These are phyloP conservation scores for Apiospora aurea DNA, from an alignment of 2,329 filamentous ascomycete genomes.

Conservation along the genomic window DNA sequence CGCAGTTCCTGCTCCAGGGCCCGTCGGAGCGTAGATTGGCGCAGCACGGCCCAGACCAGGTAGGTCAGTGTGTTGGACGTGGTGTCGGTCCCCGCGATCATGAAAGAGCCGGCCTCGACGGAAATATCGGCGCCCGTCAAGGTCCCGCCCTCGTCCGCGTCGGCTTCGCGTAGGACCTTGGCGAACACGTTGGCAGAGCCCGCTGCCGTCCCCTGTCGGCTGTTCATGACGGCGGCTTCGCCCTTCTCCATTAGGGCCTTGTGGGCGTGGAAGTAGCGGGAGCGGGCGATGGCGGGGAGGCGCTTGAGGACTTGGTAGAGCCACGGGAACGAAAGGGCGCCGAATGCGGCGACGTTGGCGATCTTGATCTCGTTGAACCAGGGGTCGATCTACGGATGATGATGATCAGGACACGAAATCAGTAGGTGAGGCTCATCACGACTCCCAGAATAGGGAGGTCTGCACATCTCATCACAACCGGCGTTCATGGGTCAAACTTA, in stretches of 20 bases:
- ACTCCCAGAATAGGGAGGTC: no score
- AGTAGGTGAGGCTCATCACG: neutral
- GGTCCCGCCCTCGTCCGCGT: no score
- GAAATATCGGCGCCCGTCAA: no score
- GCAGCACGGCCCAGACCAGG: no score
- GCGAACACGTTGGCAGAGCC: neutral
- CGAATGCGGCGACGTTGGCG: neutral
- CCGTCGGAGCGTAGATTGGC: no score
- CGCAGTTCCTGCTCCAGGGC: no score
- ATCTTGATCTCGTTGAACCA: neutral
- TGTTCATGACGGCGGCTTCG: neutral
- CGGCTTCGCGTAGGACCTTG: neutral
- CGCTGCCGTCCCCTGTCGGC: neutral
- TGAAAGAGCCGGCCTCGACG: no score
- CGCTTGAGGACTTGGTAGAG: neutral
- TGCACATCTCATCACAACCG: no score
- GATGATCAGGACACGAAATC: neutral
- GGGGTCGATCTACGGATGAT: neutral
- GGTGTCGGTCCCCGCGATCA: no score
- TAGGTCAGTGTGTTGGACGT: no score
- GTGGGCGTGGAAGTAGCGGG: neutral
- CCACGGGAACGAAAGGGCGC: neutral
- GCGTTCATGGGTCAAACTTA: neutral
- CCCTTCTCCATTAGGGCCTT: neutral
- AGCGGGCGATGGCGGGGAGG: neutral